Conservation (phyloP, 2,329 filamentous ascomycete genomes). For the Cladosporium sp. region DNA sequence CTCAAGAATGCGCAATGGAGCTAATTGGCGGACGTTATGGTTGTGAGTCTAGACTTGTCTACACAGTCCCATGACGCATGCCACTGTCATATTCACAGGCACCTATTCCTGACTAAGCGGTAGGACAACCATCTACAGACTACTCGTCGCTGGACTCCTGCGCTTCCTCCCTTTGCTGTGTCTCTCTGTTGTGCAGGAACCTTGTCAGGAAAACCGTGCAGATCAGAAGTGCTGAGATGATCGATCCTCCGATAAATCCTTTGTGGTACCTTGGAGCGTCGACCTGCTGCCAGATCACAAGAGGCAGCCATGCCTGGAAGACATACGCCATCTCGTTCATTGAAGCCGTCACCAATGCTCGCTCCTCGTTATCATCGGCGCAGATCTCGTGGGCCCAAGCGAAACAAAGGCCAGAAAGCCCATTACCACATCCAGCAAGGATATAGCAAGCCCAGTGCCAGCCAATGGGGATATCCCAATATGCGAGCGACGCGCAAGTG, state of each 20-base stretch:
- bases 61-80: neutral
- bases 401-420: constrained; percentile 36
- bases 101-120: neutral
- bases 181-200: neutral
- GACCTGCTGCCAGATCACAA: constrained; percentile 7
- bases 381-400: constrained; percentile 54
- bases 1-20: neutral
- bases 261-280: constrained; percentile 9
- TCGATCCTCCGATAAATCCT: constrained; percentile 52
- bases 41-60: neutral
- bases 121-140: neutral
- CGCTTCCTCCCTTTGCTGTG: neutral
- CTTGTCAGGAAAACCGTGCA: neutral
- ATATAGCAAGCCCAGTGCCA: constrained; percentile 38
- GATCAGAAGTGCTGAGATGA: constrained; percentile 1
- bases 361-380: constrained; percentile 61
- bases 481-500: constrained; percentile 53
- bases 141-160: neutral
- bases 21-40: neutral
- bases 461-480: constrained; percentile 34
- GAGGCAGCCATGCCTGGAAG: constrained; percentile 67
- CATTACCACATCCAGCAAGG: constrained; percentile 32
- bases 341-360: constrained; percentile 53
- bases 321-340: constrained; percentile 70
- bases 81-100: neutral